Evolutionary conservation across 2,329 filamentous ascomycete genomes (phyloP).

Genomic region (Colletotrichum musicola): DNA sequence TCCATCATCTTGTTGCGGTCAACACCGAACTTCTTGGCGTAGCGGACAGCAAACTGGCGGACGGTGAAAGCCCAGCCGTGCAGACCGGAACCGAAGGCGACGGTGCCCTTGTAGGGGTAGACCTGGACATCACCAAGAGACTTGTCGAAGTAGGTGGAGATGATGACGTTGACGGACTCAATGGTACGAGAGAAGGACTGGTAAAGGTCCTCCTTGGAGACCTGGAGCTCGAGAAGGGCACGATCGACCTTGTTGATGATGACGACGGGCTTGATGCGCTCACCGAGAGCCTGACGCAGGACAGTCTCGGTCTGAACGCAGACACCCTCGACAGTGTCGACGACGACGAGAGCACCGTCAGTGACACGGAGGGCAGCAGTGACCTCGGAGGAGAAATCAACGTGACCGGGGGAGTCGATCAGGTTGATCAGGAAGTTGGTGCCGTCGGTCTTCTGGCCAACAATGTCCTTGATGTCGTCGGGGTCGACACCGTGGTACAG

Average conservation of each 20-base stretch:
- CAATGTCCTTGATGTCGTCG: slow-evolving; percentile 96
- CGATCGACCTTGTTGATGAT: slow-evolving; percentile 99
- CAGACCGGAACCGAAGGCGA: slow-evolving; percentile 99
- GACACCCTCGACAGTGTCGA: slow-evolving; percentile 99
- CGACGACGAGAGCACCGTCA: slow-evolving; percentile 98
- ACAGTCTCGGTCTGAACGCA: slow-evolving; percentile 99
- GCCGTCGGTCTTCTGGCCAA: slow-evolving; percentile 87
- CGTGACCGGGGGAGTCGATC: slow-evolving; percentile 99
- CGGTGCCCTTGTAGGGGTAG: slow-evolving; percentile 96
- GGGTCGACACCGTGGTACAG: slow-evolving; percentile 89
- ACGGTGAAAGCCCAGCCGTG: slow-evolving; percentile 99
- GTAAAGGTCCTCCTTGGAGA: slow-evolving; percentile 99
- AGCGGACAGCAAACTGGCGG: slow-evolving; percentile 94
- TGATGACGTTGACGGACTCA: slow-evolving; percentile 99
- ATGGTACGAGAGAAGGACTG: slow-evolving; percentile 99
- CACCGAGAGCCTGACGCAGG: slow-evolving; percentile 97
- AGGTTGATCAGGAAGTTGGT: slow-evolving; percentile 99
- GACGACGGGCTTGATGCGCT: slow-evolving; percentile 99
- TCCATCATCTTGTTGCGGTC: slow-evolving; percentile 99
- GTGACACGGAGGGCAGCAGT: slow-evolving; percentile 99
- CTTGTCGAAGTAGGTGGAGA: slow-evolving; percentile 99
- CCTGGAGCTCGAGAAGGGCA: slow-evolving; percentile 98
- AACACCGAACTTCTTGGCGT: slow-evolving; percentile 99
- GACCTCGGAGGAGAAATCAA: slow-evolving; percentile 99
- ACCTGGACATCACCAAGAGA: slow-evolving; percentile 97